Evolutionary conservation across 192 early-diverging fungal genomes (phyloP).

Genomic region (Coemansia sp.): DNA sequence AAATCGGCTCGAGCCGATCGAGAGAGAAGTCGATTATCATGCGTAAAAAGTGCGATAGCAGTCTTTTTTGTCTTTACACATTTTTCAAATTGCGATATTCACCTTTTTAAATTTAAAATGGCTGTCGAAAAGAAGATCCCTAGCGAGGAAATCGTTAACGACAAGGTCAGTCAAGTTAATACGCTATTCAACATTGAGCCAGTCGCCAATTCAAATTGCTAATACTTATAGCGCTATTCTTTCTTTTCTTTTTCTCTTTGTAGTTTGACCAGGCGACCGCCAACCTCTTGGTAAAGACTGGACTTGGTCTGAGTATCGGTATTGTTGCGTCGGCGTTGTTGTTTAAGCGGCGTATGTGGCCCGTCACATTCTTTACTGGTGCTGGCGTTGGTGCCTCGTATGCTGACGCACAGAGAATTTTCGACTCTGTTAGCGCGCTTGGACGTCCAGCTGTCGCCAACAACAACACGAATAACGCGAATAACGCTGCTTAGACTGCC

Average conservation of each 20-base stretch:
- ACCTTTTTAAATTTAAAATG: constrained; percentile 20
- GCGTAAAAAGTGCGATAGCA: not conserved
- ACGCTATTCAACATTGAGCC: too few species aligned
- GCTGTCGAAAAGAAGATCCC: constrained; percentile 52
- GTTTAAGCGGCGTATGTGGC: constrained; percentile 87
- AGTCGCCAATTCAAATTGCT: not conserved
- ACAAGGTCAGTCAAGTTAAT: constrained; percentile 59
- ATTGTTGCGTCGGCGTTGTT: constrained; percentile 85
- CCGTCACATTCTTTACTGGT: constrained; percentile 81
- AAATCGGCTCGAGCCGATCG: constrained; percentile 7
- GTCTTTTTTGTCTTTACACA: not conserved
- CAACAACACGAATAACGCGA: not conserved
- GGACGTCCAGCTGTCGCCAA: constrained; percentile 25
- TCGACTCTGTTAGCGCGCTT: constrained; percentile 51
- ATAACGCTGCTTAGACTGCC: not conserved
- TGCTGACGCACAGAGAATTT: constrained; percentile 73
- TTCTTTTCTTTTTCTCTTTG: constrained; percentile 16
- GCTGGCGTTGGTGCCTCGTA: constrained; percentile 83
- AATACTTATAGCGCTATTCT: not conserved
- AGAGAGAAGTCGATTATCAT: too few species aligned
- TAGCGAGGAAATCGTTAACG: constrained; percentile 66
- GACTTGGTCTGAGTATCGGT: constrained; percentile 81
- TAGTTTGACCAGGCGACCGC: constrained; percentile 88
- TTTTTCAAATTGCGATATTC: constrained; percentile 3
- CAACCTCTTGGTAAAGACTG: constrained; percentile 82